A percentile compares a stretch with the other conserved stretches of the same genome.
Conservation (phyloP, 2,329 filamentous ascomycete genomes). For the Colletotrichum phormii region DNA sequence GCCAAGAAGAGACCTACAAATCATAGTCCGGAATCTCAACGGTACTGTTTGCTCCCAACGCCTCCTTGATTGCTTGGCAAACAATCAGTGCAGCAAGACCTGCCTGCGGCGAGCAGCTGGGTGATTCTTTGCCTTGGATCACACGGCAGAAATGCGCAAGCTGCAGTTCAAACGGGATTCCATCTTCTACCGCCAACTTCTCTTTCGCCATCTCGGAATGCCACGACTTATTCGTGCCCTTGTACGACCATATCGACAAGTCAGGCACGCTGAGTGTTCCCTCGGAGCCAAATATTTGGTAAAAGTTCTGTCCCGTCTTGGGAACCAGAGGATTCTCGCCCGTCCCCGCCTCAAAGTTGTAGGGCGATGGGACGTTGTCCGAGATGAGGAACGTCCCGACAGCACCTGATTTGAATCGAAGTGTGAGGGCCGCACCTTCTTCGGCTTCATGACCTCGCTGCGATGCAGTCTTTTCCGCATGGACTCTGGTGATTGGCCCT, state of each 20-base stretch:
- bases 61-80: slow-evolving; percentile 61
- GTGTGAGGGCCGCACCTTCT: slow-evolving; percentile 65
- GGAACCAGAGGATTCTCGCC: slow-evolving; percentile 69
- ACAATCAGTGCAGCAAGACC: slow-evolving; percentile 64
- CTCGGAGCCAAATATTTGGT: slow-evolving; percentile 65
- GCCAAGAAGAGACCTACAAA: background rate
- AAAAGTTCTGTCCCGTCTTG: slow-evolving; percentile 55
- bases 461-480: slow-evolving; percentile 58
- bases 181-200: slow-evolving; percentile 37
- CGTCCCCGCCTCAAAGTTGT: slow-evolving; percentile 68
- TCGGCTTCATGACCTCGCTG: slow-evolving; percentile 62
- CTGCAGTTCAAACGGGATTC: slow-evolving; percentile 63
- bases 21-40: slow-evolving; percentile 38
- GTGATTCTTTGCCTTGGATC: slow-evolving; percentile 52
- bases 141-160: slow-evolving; percentile 63
- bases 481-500: slow-evolving; percentile 62
- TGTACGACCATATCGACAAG: slow-evolving; percentile 62
- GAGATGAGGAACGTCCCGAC: slow-evolving; percentile 68
- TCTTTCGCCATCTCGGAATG: slow-evolving; percentile 48
- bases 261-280: slow-evolving; percentile 66
- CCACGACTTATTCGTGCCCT: slow-evolving; percentile 54
- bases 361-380: slow-evolving; percentile 62
- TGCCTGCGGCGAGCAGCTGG: slow-evolving; percentile 60
- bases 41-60: slow-evolving; percentile 49
- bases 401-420: slow-evolving; percentile 64